These are phyloP conservation scores for Fusarium nygamai DNA, from an alignment of 2,329 filamentous ascomycete genomes.

Conservation along the genomic window DNA sequence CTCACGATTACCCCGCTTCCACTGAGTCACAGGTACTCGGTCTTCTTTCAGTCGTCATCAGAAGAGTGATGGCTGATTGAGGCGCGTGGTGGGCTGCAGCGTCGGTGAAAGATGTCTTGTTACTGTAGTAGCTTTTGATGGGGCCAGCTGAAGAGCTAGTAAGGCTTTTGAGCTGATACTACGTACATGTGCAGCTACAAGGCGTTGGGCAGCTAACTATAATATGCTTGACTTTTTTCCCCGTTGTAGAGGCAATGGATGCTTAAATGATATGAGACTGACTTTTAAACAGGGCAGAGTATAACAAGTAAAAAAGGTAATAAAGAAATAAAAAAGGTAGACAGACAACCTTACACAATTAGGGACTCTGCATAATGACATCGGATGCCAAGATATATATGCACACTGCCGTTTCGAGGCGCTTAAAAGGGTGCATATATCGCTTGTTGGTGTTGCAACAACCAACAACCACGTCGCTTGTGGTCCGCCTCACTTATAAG, in stretches of 20 bases:
- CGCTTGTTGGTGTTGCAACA: not conserved
- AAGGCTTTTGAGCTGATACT: not conserved
- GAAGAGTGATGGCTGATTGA: not conserved
- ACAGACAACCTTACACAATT: not conserved
- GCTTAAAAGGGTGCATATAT: not conserved
- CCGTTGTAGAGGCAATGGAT: not conserved
- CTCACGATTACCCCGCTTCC: not conserved
- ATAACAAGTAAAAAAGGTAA: not conserved
- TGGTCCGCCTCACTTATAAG: not conserved
- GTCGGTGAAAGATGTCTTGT: not conserved
- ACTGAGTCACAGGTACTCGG: not conserved
- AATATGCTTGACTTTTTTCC: not conserved
- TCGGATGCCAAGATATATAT: not conserved
- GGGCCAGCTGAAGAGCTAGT: not conserved
- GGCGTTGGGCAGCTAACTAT: not conserved
- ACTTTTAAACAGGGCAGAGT: not conserved
- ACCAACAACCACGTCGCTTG: not conserved
- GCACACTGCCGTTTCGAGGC: not conserved
- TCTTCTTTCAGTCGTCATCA: not conserved
- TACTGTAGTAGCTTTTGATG: not conserved
- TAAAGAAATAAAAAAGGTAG: too few relatives aligned
- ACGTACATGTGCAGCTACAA: not conserved
- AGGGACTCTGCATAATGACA: not conserved
- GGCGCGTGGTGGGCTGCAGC: not conserved
- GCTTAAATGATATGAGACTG: not conserved